Evolutionary conservation across 768 basidiomycete genomes (phyloP).

Genomic region (Suillus discolor): DNA sequence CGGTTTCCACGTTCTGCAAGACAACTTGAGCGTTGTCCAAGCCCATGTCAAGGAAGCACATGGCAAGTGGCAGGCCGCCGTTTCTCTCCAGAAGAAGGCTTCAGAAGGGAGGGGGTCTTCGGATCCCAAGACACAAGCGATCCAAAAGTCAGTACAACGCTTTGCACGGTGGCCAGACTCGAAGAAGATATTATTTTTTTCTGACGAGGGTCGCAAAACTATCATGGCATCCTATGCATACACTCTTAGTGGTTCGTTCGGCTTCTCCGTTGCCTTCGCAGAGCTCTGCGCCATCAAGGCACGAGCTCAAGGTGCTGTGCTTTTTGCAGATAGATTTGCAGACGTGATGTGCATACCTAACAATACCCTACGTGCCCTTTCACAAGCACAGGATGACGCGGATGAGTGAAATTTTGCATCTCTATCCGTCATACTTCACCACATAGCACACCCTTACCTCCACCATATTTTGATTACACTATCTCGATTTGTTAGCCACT

Average conservation of each 20-base stretch:
- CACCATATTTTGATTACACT: neutral
- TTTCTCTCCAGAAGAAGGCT: slow-evolving; percentile 6
- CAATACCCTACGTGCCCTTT: slow-evolving; percentile 20
- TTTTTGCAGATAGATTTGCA: slow-evolving; percentile 27
- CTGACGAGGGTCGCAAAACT: slow-evolving; percentile 36
- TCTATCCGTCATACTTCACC: neutral
- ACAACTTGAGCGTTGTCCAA: slow-evolving; percentile 44
- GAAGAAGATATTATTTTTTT: slow-evolving; percentile 18
- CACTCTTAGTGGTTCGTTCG: slow-evolving; percentile 37
- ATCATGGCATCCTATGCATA: slow-evolving; percentile 63
- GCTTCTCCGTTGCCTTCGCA: slow-evolving; percentile 54
- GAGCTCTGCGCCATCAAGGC: slow-evolving; percentile 61
- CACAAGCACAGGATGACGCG: slow-evolving; percentile 12
- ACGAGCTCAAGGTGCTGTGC: slow-evolving; percentile 27
- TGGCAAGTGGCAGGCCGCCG: slow-evolving; percentile 20
- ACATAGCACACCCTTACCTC: neutral
- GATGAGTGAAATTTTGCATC: slow-evolving; percentile 12
- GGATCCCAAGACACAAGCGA: slow-evolving; percentile 28
- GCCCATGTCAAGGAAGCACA: slow-evolving; percentile 37
- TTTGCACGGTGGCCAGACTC: slow-evolving; percentile 28
- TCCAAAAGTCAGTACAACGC: slow-evolving; percentile 10
- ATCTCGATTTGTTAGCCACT: neutral
- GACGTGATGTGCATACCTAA: slow-evolving; percentile 25
- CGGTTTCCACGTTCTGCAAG: slow-evolving; percentile 20
- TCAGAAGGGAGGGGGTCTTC: slow-evolving; percentile 17